Evolutionary conservation across 306 rosid genomes (phyloP).

Genomic region (Trichosanthes cucumerina): DNA sequence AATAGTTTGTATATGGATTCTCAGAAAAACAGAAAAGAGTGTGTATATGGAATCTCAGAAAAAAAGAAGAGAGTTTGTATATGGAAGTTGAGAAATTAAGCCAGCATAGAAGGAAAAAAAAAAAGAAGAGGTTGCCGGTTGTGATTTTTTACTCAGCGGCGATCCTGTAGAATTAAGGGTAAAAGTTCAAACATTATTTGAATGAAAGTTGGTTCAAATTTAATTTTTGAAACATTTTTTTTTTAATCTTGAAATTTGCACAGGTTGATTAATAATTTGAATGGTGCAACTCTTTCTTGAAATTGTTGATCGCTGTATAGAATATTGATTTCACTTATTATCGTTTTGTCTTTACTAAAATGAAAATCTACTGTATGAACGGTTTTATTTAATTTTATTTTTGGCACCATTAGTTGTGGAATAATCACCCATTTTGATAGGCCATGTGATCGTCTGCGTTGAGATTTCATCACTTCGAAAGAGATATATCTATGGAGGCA

Average conservation of each 20-base stretch:
- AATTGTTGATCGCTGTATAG: not conserved
- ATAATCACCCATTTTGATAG: no score
- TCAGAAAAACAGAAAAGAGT: not conserved
- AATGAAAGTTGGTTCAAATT: not conserved
- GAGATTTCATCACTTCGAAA: no score
- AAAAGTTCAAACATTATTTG: not conserved
- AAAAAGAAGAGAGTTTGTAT: not conserved
- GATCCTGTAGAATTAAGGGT: not conserved
- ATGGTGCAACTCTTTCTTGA: not conserved
- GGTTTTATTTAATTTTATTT: no score
- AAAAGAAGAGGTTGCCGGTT: not conserved
- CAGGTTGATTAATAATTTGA: not conserved
- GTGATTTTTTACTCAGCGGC: not conserved
- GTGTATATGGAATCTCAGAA: not conserved
- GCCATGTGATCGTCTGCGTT: no score
- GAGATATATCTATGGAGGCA: no score
- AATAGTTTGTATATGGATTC: not conserved
- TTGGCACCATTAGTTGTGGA: no score
- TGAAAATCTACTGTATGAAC: no score
- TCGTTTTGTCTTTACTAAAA: not conserved
- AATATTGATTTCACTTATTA: not conserved
- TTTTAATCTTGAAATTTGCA: not conserved
- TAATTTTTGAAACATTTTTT: not conserved
- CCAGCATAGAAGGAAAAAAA: not conserved
- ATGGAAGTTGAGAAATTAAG: not conserved